Base-by-base conservation (phyloP, 1,139 yeast species). In the Nakaseomyces uthaithaninus region DNA sequence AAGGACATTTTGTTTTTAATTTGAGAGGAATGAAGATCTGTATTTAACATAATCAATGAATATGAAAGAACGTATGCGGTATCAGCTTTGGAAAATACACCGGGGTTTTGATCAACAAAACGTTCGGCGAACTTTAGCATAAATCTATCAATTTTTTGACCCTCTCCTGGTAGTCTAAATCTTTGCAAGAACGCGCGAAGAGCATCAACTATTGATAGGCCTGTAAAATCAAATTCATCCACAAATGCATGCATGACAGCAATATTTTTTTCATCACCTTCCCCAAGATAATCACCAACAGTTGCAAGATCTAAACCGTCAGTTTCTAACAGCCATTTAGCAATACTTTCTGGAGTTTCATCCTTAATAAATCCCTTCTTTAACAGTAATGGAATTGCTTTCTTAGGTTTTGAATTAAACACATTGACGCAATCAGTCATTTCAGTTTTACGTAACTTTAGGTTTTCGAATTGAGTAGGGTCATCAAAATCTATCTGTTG, bases 81-180 rank as follows among this genome's bases (percentile, higher is more conserved):
- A 55, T 87, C 97, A 1, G 97, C 95, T 55, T 86, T 85, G 0
- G 95, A 77, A 62, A 91, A 91, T 0, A 80, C 71, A 14, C 70
- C 69, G 4, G 96, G 95, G 56, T 91, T 93, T 42, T 93, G 95
- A 48, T 81, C 77, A 27, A 80, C 80, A 56, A 81, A 93, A 51
- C 94, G 71, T 60, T 87, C 95, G 2, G 98, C 98, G 67, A 93
- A 93, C 56, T 93, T 91, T 55, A 91, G 74, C 95, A 93, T 86
- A 57, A 80, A 86, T 53, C 99, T 72, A 68, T 93, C 98, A 60
- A 93, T 89, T 57, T 91, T 91, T 63, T 93, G 99, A 2, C 96
- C 89, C 65, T 93, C 99, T 36, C 99, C 99, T 0, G 99, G 98
- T 45, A 93, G 71, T 59, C 98, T 72, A 64, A 93, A 93, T 34